Conservation (phyloP, 306 rosid species). For the Cucurbita argyrosperma region DNA sequence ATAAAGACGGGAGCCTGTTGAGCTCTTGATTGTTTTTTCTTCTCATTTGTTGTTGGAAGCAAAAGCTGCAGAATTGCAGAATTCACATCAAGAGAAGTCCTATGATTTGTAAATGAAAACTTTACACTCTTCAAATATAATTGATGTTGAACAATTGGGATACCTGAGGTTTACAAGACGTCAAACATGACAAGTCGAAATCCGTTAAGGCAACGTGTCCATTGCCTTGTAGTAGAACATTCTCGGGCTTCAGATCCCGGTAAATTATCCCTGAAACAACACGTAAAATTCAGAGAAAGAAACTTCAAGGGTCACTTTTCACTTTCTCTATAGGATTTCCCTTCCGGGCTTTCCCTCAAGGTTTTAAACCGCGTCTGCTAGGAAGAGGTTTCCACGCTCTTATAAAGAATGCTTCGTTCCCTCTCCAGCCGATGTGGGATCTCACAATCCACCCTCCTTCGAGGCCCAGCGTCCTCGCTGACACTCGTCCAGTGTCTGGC, state of each 20-base stretch:
- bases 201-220: slow-evolving; percentile 83
- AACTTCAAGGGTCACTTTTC: background rate
- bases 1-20: slow-evolving; percentile 61
- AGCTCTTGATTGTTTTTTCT: slow-evolving; percentile 42
- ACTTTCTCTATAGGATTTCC: background rate
- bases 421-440: too few relatives aligned
- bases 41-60: slow-evolving; percentile 34
- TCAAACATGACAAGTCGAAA: slow-evolving; percentile 84
- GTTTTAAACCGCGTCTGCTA: too few relatives aligned
- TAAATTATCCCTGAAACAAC: slow-evolving; percentile 65
- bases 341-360: too few relatives aligned
- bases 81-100: background rate
- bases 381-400: too few relatives aligned
- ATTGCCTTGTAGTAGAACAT: slow-evolving; percentile 60
- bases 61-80: slow-evolving; percentile 45
- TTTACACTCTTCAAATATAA: background rate
- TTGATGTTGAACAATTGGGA: background rate
- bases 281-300: background rate
- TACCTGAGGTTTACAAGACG: slow-evolving; percentile 91
- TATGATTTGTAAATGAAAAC: background rate
- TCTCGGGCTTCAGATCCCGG: slow-evolving; percentile 94
- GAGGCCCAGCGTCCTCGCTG: too few relatives aligned
- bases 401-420: too few relatives aligned
- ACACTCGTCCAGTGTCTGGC: too few relatives aligned
- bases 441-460: too few relatives aligned